Conservation (phyloP, 2,329 filamentous ascomycete genomes). For the Diatrype stigma region DNA sequence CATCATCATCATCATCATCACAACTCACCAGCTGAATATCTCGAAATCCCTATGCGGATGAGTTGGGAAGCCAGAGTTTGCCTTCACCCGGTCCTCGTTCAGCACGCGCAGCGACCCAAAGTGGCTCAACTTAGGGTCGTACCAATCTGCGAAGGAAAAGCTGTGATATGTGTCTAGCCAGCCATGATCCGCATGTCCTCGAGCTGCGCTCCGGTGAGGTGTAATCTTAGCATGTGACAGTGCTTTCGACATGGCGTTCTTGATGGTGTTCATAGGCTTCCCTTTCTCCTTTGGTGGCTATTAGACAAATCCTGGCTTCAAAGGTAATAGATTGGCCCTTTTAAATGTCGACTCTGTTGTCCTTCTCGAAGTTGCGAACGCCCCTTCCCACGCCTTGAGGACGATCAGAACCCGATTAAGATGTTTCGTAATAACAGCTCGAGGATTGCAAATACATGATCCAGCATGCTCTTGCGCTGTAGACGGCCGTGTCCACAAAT, state of each 20-base stretch:
- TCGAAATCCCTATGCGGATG: conserved; percentile 84
- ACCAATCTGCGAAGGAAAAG: conserved; percentile 74
- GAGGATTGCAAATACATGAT: too few species aligned
- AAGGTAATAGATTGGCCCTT: not conserved
- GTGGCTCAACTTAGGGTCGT: conserved; percentile 60
- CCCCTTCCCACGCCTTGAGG: too few species aligned
- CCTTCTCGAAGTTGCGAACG: too few species aligned
- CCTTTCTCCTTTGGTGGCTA: not conserved
- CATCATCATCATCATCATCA: too few species aligned
- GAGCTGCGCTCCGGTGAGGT: conserved; percentile 65
- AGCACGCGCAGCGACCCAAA: conserved; percentile 79
- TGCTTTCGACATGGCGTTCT: conserved; percentile 56
- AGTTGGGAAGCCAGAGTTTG: conserved; percentile 74
- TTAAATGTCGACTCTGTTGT: too few species aligned
- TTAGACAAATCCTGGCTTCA: conserved; percentile 1
- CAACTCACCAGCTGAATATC: conserved; percentile 67
- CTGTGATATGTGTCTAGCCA: conserved; percentile 87
- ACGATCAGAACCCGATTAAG: too few species aligned
- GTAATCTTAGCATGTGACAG: conserved; percentile 68
- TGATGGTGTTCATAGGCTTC: conserved; percentile 32
- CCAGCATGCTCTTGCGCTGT: too few species aligned
- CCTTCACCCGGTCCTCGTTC: conserved; percentile 80
- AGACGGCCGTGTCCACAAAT: too few species aligned
- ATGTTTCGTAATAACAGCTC: too few species aligned
- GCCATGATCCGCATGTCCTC: conserved; percentile 77